These are phyloP conservation scores for Eucalyptus melliodora DNA, from an alignment of 345 rosid genomes.

Conservation along the genomic window DNA sequence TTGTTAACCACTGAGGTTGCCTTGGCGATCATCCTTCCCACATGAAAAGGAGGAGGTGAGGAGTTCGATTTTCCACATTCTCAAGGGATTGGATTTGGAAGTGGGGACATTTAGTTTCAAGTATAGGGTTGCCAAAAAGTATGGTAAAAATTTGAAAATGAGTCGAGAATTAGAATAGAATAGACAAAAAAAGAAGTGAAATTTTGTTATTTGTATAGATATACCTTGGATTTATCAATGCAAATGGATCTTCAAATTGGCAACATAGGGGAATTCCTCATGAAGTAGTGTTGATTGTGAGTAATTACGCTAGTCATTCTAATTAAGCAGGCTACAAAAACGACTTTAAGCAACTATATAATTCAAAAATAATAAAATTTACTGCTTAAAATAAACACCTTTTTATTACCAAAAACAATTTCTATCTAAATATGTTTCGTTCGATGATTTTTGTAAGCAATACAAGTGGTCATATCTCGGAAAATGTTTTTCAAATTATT, in stretches of 20 bases:
- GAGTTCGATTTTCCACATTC: too few relatives aligned
- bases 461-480: background rate
- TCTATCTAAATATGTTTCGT: background rate
- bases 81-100: too few relatives aligned
- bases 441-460: background rate
- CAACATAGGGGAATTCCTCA: background rate
- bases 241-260: background rate
- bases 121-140: too few relatives aligned
- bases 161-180: too few relatives aligned
- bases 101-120: too few relatives aligned
- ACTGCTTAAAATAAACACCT: background rate
- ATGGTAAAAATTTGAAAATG: too few relatives aligned
- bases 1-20: background rate
- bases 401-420: background rate
- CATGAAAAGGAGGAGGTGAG: too few relatives aligned
- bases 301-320: background rate
- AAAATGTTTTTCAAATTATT: background rate
- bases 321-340: background rate
- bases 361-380: background rate
- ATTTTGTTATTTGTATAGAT: background rate
- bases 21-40: fast-evolving
- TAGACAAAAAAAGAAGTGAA: background rate
- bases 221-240: background rate
- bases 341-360: background rate
- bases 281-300: background rate